Evolutionary conservation across 2,329 filamentous ascomycete genomes (phyloP).

Genomic region (Fusarium sulawesiense): DNA sequence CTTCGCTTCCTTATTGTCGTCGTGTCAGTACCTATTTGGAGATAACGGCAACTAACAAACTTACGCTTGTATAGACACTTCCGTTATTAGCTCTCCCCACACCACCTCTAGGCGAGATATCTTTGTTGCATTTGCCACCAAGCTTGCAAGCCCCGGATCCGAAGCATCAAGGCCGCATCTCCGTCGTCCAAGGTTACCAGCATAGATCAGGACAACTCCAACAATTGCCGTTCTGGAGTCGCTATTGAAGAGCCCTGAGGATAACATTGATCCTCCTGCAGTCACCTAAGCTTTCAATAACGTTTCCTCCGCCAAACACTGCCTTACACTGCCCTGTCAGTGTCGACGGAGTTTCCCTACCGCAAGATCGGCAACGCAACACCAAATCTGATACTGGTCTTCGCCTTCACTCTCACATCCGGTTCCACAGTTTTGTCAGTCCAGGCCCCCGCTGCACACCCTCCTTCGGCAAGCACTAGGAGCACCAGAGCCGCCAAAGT

Average conservation of each 20-base stretch:
- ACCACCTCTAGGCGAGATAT: slow-evolving; percentile 21
- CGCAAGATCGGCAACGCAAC: slow-evolving; percentile 32
- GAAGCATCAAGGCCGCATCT: slow-evolving; percentile 33
- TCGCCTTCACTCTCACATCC: slow-evolving; percentile 16
- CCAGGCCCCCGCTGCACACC: slow-evolving; percentile 25
- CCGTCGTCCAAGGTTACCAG: slow-evolving; percentile 13
- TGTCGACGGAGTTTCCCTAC: slow-evolving; percentile 32
- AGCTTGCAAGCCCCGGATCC: slow-evolving; percentile 34
- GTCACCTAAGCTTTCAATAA: slow-evolving; percentile 32
- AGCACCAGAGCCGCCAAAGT: slow-evolving; percentile 29
- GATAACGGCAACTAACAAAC: slow-evolving; percentile 12
- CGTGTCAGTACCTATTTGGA: slow-evolving; percentile 20
- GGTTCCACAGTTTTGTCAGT: slow-evolving; percentile 38
- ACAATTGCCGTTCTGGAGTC: slow-evolving; percentile 44
- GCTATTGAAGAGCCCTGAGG: slow-evolving; percentile 45
- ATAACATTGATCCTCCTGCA: slow-evolving; percentile 39
- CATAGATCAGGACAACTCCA: not conserved
- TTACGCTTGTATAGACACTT: slow-evolving; percentile 22
- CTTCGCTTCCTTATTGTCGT: slow-evolving; percentile 12
- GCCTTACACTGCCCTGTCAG: slow-evolving; percentile 1
- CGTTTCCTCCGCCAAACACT: slow-evolving; percentile 8
- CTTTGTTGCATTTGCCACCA: slow-evolving; percentile 40
- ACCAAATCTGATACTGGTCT: slow-evolving; percentile 10
- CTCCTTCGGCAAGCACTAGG: slow-evolving; percentile 32
- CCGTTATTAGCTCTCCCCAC: slow-evolving; percentile 27